phyloP scores from a whole-genome alignment of 176 grass and related monocot genomes.

The Triticum turgidum region DNA sequence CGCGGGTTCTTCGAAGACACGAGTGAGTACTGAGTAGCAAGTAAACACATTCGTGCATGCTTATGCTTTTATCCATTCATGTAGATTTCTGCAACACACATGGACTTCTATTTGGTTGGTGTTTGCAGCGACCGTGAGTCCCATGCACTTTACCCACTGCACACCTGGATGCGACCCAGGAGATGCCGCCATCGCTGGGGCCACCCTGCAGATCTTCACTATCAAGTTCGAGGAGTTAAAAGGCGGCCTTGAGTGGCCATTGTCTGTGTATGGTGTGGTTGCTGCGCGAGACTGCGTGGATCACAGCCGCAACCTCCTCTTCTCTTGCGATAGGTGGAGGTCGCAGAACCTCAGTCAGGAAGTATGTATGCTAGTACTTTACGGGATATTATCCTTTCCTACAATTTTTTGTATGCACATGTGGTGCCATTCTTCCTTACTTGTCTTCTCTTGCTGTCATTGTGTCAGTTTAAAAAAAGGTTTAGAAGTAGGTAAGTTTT shows the following conservation, averaged over 20 bases:
- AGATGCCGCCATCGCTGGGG: background rate
- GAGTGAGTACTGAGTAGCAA: background rate
- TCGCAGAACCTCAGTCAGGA: background rate
- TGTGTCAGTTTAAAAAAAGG: background rate
- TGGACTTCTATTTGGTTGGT: too few species aligned
- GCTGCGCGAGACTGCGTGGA: background rate
- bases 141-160: background rate
- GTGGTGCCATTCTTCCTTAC: too few species aligned
- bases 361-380: background rate
- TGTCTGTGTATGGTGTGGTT: background rate
- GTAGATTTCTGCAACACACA: background rate
- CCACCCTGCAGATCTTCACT: background rate
- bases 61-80: background rate
- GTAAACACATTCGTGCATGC: too few species aligned
- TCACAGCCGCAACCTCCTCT: background rate
- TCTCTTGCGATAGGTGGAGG: background rate
- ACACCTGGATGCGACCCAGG: background rate
- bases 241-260: background rate
- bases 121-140: background rate
- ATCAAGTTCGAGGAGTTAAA: background rate
- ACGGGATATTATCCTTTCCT: background rate
- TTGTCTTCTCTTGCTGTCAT: background rate
- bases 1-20: background rate
- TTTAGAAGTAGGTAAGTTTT: too few species aligned
- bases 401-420: background rate